Conservation (phyloP, 2,329 filamentous ascomycete species). For the Xylaria arbuscula region DNA sequence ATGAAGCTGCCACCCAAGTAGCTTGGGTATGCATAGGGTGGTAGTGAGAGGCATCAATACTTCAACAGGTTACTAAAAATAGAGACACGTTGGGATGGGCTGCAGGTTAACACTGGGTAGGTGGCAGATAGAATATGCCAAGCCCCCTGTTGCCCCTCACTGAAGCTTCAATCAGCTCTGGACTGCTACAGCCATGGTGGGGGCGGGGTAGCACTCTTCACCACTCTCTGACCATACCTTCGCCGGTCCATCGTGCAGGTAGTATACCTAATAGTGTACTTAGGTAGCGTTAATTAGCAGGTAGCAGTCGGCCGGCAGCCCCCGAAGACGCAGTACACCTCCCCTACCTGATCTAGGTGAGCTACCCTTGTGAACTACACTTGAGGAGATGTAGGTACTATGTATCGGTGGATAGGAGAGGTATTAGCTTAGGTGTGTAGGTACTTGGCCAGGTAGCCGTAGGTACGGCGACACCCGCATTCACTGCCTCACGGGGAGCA, state of each 20-base stretch:
- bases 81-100: background rate
- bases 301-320: background rate
- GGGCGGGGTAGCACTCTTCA: slow-evolving; percentile 37
- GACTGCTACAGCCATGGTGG: slow-evolving; percentile 18
- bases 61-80: background rate
- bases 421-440: no score
- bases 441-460: background rate
- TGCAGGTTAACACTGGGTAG: background rate
- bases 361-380: no score
- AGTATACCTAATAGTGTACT: background rate
- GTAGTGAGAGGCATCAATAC: no score
- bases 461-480: background rate
- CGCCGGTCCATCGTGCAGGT: background rate
- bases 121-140: background rate
- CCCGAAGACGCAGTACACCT: background rate
- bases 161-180: slow-evolving; percentile 14
- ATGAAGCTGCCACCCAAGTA: background rate
- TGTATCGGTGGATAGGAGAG: no score
- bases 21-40: no score
- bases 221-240: background rate
- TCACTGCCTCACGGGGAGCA: background rate
- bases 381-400: no score
- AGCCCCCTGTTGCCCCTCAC: slow-evolving; percentile 16
- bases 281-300: background rate
- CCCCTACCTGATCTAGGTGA: background rate